Conservation (phyloP, 306 rosid species). For the Phaseolus lunatus region DNA sequence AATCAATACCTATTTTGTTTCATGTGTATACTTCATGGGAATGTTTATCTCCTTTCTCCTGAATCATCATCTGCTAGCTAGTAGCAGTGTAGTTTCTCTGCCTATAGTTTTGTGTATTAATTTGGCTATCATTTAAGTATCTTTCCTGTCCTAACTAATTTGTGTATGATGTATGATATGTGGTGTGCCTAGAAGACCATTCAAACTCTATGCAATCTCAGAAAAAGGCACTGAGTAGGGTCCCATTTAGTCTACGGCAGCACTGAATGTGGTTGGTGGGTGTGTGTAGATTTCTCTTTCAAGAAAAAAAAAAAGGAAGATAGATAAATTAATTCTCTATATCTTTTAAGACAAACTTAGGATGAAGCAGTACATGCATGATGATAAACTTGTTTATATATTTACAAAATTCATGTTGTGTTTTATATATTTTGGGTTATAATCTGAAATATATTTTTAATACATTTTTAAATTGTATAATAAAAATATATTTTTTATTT, state of each 20-base stretch:
- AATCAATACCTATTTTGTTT: too few relatives aligned
- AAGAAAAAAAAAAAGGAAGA: background rate
- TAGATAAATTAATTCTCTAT: background rate
- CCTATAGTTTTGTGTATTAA: conserved; percentile 17
- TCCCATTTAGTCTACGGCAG: background rate
- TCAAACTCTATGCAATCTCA: conserved; percentile 21
- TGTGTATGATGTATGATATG: conserved; percentile 3
- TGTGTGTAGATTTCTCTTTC: too few relatives aligned
- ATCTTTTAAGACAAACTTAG: background rate
- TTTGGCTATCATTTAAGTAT: conserved; percentile 25
- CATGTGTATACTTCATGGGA: too few relatives aligned
- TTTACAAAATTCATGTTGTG: too few relatives aligned
- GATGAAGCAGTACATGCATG: too few relatives aligned
- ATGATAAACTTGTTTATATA: too few relatives aligned
- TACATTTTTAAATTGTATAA: too few relatives aligned
- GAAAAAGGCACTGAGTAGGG: background rate
- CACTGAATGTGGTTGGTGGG: conserved; percentile 17
- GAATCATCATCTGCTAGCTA: conserved; percentile 3
- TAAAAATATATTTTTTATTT: too few relatives aligned
- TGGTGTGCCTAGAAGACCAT: background rate
- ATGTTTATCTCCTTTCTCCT: too few relatives aligned
- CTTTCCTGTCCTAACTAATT: conserved; percentile 14
- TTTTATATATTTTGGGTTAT: too few relatives aligned
- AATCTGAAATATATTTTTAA: too few relatives aligned
- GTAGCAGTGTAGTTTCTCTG: conserved; percentile 37